Percentiles rank a stretch among this genome's conserved stretches.
Conservation (phyloP, 2,329 filamentous ascomycete genomes). For the Botryosphaeria dothidea region DNA sequence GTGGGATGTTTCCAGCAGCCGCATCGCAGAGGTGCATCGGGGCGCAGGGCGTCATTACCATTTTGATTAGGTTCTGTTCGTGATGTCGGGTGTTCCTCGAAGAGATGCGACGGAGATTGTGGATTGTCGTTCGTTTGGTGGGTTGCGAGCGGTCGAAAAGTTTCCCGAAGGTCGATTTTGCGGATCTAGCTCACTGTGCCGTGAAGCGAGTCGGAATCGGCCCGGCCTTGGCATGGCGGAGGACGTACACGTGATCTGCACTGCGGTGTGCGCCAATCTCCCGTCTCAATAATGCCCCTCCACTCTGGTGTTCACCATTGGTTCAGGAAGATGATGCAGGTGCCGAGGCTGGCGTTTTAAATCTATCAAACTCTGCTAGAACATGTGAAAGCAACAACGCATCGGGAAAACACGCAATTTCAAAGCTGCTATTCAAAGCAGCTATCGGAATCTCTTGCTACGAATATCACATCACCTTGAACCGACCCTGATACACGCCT, state of each 20-base stretch:
- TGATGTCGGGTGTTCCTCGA: slow-evolving; percentile 47
- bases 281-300: background rate
- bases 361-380: background rate
- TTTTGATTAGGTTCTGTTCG: slow-evolving; percentile 35
- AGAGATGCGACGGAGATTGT: slow-evolving; percentile 29
- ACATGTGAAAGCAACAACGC: background rate
- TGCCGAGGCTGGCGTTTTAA: background rate
- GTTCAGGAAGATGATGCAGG: background rate
- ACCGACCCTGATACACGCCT: background rate
- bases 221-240: slow-evolving; percentile 2
- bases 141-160: slow-evolving; percentile 9
- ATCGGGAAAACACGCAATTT: background rate
- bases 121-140: slow-evolving; percentile 12
- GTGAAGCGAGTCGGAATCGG: slow-evolving; percentile 11
- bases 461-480: background rate
- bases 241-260: background rate
- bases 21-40: background rate
- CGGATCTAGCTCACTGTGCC: slow-evolving; percentile 13
- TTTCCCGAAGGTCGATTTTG: slow-evolving; percentile 18
- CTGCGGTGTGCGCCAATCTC: background rate
- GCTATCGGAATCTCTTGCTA: slow-evolving; percentile 7
- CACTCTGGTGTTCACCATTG: too few relatives aligned
- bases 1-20: background rate
- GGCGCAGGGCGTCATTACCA: slow-evolving; percentile 32
- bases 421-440: background rate